These are phyloP conservation scores for Pezicula neosporulosa DNA, from an alignment of 2,329 filamentous ascomycete genomes.

Conservation along the genomic window DNA sequence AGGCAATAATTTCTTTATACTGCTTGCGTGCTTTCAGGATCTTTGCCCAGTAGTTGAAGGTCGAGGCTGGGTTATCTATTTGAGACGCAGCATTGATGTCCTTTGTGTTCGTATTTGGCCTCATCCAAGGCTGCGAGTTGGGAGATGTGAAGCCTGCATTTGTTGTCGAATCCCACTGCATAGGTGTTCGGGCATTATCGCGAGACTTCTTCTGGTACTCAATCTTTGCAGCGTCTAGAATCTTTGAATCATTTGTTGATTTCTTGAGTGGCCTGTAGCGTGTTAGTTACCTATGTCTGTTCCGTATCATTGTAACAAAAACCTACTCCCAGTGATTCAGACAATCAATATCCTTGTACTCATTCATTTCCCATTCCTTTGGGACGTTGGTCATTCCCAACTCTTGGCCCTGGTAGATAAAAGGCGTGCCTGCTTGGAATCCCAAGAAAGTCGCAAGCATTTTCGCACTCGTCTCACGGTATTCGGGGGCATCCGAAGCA, in stretches of 20 bases:
- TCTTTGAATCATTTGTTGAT: slow-evolving; percentile 32
- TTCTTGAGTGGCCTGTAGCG: slow-evolving; percentile 27
- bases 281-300: slow-evolving; percentile 2
- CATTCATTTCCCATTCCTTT: slow-evolving; percentile 53
- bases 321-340: slow-evolving; percentile 44
- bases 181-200: slow-evolving; percentile 69
- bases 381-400: slow-evolving; percentile 56
- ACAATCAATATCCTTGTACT: slow-evolving; percentile 67
- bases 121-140: slow-evolving; percentile 62
- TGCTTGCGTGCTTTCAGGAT: slow-evolving; percentile 59
- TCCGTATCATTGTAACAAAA: slow-evolving; percentile 16
- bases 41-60: slow-evolving; percentile 58
- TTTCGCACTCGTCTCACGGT: slow-evolving; percentile 42
- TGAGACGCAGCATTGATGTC: slow-evolving; percentile 61
- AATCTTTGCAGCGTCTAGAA: slow-evolving; percentile 34
- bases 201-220: slow-evolving; percentile 57
- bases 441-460: slow-evolving; percentile 49
- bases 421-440: slow-evolving; percentile 50
- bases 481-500: slow-evolving; percentile 37
- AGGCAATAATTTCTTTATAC: slow-evolving; percentile 61
- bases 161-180: slow-evolving; percentile 62
- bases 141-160: slow-evolving; percentile 63
- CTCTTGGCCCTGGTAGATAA: slow-evolving; percentile 59
- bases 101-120: slow-evolving; percentile 58
- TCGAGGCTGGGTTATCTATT: slow-evolving; percentile 41